These are phyloP conservation scores for Fusarium pseudocircinatum DNA, from an alignment of 2,329 filamentous ascomycete genomes.

Conservation along the genomic window DNA sequence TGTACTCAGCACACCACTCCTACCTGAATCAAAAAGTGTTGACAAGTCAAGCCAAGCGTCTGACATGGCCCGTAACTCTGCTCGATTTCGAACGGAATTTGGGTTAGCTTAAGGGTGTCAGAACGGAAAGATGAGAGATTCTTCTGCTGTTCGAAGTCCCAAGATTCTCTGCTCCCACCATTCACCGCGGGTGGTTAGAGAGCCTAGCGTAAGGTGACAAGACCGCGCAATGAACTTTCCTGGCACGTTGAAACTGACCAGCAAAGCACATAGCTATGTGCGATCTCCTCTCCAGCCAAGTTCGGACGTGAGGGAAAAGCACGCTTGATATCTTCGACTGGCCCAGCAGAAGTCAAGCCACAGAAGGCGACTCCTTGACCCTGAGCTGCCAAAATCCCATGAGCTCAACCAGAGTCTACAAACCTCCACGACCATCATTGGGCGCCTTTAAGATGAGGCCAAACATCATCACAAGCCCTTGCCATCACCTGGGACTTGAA, in stretches of 20 bases:
- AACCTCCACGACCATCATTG: neutral
- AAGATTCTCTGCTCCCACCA: neutral
- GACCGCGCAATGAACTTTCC: neutral
- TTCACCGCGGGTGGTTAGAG: neutral
- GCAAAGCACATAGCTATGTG: neutral
- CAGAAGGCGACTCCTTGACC: neutral
- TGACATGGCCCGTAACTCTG: neutral
- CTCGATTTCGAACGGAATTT: neutral
- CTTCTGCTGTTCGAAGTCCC: neutral
- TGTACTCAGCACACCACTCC: neutral
- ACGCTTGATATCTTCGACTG: neutral
- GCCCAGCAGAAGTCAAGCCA: neutral
- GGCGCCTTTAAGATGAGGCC: neutral
- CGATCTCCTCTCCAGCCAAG: neutral
- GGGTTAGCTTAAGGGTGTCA: neutral
- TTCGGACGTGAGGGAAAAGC: constrained; percentile 3
- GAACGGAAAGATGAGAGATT: neutral
- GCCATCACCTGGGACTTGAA: neutral
- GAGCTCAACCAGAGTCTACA: neutral
- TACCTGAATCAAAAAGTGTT: neutral
- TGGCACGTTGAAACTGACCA: neutral
- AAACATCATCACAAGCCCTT: neutral
- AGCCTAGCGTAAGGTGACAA: constrained; percentile 4
- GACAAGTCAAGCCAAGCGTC: neutral
- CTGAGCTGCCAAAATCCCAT: neutral